Base-by-base conservation (phyloP, 2,329 filamentous ascomycete genomes). In the Basipetospora chlamydospora region DNA sequence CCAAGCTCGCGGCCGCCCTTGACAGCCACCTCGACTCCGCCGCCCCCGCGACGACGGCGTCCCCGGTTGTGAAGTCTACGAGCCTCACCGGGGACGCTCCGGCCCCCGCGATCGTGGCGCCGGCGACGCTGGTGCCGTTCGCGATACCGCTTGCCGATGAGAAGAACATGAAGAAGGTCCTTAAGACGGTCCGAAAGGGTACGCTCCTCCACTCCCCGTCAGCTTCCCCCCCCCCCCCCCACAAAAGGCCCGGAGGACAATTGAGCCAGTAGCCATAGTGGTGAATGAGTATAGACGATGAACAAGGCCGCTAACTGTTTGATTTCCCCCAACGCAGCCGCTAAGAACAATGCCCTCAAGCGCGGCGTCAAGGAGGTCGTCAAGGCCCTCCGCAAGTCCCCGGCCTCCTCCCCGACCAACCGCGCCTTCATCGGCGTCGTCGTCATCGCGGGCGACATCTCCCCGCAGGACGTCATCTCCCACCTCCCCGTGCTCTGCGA, bases 331-430 rank as follows among this genome's bases (percentile, higher is more conserved):
- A 21, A 31, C 18, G 40, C 59, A 96, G 90, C 88, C 48, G 87
- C 90, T 50, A 94, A 93, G 64, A 77, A 85, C 64, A 92, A 92
- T 65, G 82, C 84, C 41, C 81, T 98, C 54, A 93, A 94, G 67
- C 87, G 90, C 54, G 90, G 90, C 55, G 90, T 98, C 47, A 98
- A 98, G 64, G 90, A 98, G 66, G 88, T 94, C 54, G 87, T 96
- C 65, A 98, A 98, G 67, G 81, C 87, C 23, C 82, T 98, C 49
- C 86, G 90, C 66, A 96, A 96, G 67, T 88, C 85, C 11, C 70
- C 82, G 40, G 60, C 74, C 48, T 72, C 77, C 39, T 72, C 75
- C n/a, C 70, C 75, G 42, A 70, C 73, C 45, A 65, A 73, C 53
- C 66, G 71, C 36, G 58, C 70, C 37, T 67, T 77, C 51, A 77